Evolutionary conservation across 805 yeast species (phyloP).

Genomic region (Deakozyma indianensis): DNA sequence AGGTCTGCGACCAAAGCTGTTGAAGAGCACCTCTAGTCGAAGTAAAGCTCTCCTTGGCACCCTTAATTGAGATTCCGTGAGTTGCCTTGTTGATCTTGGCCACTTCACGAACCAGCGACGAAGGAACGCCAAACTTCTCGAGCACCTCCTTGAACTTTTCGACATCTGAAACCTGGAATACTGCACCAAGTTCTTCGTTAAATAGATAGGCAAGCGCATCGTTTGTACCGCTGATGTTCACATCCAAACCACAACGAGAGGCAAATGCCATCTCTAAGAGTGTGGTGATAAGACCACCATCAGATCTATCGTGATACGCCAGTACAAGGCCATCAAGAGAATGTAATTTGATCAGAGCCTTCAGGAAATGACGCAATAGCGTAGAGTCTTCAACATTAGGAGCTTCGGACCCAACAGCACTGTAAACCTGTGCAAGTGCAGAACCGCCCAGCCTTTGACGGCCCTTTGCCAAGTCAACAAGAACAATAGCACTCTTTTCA

Average conservation of each 20-base stretch:
- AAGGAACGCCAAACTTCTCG: constrained; percentile 41
- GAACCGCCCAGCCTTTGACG: constrained; percentile 74
- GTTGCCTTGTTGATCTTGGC: constrained; percentile 45
- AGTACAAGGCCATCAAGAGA: constrained; percentile 39
- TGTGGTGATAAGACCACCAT: constrained; percentile 86
- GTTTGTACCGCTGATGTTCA: constrained; percentile 24
- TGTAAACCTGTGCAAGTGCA: constrained; percentile 86
- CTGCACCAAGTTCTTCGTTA: constrained; percentile 92
- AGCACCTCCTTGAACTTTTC: constrained; percentile 43
- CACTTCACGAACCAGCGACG: constrained; percentile 40
- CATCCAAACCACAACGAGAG: constrained; percentile 69
- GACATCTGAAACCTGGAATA: constrained; percentile 67
- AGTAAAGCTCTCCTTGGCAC: constrained; percentile 27
- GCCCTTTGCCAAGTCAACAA: constrained; percentile 62
- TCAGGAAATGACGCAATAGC: constrained; percentile 54
- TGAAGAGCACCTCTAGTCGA: constrained; percentile 60
- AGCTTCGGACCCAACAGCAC: constrained; percentile 65
- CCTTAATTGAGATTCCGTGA: constrained; percentile 39
- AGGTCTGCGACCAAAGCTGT: constrained; percentile 74
- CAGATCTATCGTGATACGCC: constrained; percentile 92
- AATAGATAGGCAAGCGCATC: constrained; percentile 48
- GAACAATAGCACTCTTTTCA: constrained; percentile 37
- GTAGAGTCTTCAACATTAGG: constrained; percentile 69
- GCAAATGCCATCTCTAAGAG: constrained; percentile 95
- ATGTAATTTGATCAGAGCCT: constrained; percentile 60